Evolutionary conservation across 2,329 filamentous ascomycete genomes (phyloP).

Genomic region (Ceratocystis colombiana): DNA sequence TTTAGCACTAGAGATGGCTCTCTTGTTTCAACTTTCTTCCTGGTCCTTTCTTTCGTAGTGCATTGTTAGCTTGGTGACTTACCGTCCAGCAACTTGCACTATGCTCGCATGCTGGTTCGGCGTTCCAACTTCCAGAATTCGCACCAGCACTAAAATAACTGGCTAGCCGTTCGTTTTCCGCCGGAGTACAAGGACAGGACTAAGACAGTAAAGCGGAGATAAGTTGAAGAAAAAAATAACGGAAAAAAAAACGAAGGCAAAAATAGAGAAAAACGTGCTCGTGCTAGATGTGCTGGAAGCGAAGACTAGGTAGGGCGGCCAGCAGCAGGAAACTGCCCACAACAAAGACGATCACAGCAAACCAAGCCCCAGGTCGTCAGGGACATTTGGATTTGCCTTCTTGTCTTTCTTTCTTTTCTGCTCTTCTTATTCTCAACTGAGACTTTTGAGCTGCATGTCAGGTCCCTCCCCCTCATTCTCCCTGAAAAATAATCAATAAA

Average conservation of each 20-base stretch:
- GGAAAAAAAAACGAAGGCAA: not conserved
- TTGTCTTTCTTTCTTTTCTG: too few relatives aligned
- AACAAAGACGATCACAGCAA: not conserved
- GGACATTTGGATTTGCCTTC: too few relatives aligned
- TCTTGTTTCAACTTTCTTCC: not conserved
- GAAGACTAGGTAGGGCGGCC: not conserved
- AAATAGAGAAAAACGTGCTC: not conserved
- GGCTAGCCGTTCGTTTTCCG: slow-evolving; percentile 10
- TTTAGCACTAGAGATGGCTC: not conserved
- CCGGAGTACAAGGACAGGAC: not conserved
- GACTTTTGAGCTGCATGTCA: not conserved
- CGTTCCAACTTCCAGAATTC: not conserved
- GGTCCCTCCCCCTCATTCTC: not conserved
- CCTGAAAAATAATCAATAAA: not conserved
- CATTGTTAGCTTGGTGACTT: slow-evolving; percentile 7
- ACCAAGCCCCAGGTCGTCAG: not conserved
- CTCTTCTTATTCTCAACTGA: not conserved
- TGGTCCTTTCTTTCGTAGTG: not conserved
- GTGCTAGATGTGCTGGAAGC: not conserved
- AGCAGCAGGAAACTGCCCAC: not conserved
- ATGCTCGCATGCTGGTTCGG: not conserved
- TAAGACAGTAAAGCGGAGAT: slow-evolving; percentile 3
- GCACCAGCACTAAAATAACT: slow-evolving; percentile 11
- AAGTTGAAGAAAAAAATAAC: slow-evolving; percentile 3
- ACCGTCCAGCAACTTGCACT: not conserved